These are phyloP conservation scores for Colletotrichum euphorbiae DNA, from an alignment of 2,329 filamentous ascomycete species.

Conservation along the genomic window DNA sequence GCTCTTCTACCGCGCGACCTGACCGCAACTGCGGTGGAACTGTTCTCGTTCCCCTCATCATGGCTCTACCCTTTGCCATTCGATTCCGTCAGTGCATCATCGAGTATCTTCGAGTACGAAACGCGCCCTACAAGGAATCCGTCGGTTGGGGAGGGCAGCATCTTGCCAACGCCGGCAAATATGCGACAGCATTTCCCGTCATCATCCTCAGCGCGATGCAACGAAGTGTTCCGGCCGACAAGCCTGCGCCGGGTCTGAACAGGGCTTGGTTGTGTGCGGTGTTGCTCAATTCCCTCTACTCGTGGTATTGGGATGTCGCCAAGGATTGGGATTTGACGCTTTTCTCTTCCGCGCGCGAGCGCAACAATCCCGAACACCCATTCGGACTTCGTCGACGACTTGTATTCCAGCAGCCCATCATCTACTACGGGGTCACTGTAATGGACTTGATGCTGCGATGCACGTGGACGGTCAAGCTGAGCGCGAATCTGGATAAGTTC, in stretches of 20 bases:
- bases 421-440: constrained; percentile 86
- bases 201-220: constrained; percentile 83
- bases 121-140: constrained; percentile 65
- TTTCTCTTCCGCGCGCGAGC: constrained; percentile 70
- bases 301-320: constrained; percentile 98
- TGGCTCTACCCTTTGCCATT: constrained; percentile 85
- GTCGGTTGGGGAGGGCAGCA: constrained; percentile 86
- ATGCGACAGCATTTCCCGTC: constrained; percentile 93
- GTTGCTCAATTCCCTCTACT: constrained; percentile 87
- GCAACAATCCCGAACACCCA: constrained; percentile 73
- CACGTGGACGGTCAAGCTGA: constrained; percentile 92
- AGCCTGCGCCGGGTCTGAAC: constrained; percentile 56
- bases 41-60: constrained; percentile 84
- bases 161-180: constrained; percentile 93
- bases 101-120: constrained; percentile 81
- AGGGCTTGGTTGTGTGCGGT: constrained; percentile 77
- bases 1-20: constrained; percentile 82
- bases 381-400: constrained; percentile 82
- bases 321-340: constrained; percentile 97
- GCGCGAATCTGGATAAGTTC: constrained; percentile 83
- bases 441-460: constrained; percentile 86
- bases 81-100: constrained; percentile 92
- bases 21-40: constrained; percentile 85
- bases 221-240: constrained; percentile 64
- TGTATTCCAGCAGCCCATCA: constrained; percentile 74